Conservation (phyloP, 306 rosid genomes). For the Ormosia semicastrata region DNA sequence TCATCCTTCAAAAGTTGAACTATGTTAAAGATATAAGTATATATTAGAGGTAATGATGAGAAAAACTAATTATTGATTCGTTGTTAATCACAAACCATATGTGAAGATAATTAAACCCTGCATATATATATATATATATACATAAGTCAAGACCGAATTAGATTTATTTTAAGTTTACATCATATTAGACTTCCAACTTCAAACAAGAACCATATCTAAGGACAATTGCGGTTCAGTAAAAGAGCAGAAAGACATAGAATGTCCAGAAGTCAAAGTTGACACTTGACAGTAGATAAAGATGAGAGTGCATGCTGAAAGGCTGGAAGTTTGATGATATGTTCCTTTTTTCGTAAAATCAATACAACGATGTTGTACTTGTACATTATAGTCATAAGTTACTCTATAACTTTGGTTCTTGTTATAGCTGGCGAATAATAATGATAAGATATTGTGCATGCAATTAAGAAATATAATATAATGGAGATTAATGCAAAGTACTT, state of each 20-base stretch:
- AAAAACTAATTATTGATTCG: background rate
- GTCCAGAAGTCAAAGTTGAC: constrained; percentile 17
- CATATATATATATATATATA: too few species aligned
- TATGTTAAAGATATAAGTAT: background rate
- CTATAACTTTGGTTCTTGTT: background rate
- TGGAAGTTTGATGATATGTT: background rate
- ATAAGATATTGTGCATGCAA: constrained; percentile 15
- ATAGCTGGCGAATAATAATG: constrained; percentile 20
- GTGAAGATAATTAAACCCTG: background rate
- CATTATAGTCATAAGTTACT: constrained; percentile 1
- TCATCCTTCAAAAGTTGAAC: background rate
- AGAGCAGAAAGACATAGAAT: constrained; percentile 18
- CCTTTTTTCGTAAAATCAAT: constrained; percentile 8
- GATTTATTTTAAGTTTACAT: background rate
- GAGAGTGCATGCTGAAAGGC: background rate
- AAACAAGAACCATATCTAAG: background rate
- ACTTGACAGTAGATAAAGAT: background rate
- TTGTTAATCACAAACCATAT: background rate
- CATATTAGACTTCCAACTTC: background rate
- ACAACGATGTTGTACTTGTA: background rate
- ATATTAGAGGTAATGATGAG: background rate
- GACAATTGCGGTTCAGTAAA: background rate
- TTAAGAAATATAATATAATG: background rate
- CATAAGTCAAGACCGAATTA: background rate
- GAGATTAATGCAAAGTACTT: constrained; percentile 17